Conservation (phyloP, 2,329 filamentous ascomycete species). For the Fonsecaea multimorphosa region DNA sequence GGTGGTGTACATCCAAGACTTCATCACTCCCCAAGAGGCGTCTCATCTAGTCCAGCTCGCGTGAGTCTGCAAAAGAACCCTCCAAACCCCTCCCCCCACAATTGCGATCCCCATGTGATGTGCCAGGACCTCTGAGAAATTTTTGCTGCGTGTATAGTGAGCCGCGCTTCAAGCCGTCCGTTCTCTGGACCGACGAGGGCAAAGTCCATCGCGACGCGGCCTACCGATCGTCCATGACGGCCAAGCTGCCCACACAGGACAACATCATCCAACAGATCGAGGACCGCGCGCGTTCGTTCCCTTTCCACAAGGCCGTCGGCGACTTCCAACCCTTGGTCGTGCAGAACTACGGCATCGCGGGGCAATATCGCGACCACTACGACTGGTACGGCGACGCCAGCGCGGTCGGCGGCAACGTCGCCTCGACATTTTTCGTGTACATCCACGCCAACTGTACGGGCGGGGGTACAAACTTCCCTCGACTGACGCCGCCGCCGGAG, state of each 20-base stretch:
- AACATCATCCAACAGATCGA: background rate
- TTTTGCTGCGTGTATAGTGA: background rate
- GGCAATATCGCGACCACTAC: conserved; percentile 11
- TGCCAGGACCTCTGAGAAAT: background rate
- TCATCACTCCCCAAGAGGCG: conserved; percentile 8
- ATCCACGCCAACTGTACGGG: conserved; percentile 8
- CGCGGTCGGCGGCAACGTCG: conserved; percentile 3
- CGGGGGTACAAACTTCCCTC: conserved; percentile 7
- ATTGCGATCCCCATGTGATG: background rate
- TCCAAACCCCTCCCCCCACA: background rate
- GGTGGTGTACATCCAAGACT: conserved; percentile 6
- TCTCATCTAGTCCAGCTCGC: conserved; percentile 12
- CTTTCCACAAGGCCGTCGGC: background rate
- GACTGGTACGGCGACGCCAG: conserved; percentile 13
- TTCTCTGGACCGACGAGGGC: conserved; percentile 3
- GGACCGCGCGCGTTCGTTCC: background rate
- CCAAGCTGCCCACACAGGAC: conserved; percentile 12
- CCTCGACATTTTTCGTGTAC: conserved; percentile 9
- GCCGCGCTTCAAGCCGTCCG: conserved; percentile 5
- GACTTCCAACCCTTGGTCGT: conserved; percentile 4
- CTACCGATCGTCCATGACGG: conserved; percentile 7
- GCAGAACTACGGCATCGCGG: conserved; percentile 12
- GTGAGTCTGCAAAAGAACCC: background rate
- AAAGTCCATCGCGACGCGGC: conserved; percentile 8
- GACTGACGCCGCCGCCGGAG: background rate